A percentile compares a stretch with the other conserved stretches of the same genome.
phyloP scores from a whole-genome alignment of 208 protist species.

The Tetramitus jugosus region DNA sequence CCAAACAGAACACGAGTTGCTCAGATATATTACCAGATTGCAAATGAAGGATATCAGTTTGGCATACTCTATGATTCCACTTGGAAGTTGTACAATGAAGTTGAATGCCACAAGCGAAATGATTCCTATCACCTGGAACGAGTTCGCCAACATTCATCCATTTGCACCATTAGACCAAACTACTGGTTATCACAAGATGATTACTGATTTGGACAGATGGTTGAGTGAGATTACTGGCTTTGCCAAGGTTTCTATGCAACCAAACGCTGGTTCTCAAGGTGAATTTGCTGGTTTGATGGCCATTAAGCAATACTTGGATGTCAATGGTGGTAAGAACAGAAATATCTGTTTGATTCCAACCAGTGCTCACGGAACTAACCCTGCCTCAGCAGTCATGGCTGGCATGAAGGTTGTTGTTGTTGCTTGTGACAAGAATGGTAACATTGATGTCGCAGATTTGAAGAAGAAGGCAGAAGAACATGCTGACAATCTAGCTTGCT shows the following conservation, averaged over 20 bases:
- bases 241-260: conserved; percentile 82
- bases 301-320: conserved; percentile 64
- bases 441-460: conserved; percentile 82
- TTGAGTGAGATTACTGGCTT: conserved; percentile 88
- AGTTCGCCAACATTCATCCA: conserved; percentile 84
- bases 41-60: conserved; percentile 86
- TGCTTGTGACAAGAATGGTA: conserved; percentile 74
- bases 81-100: conserved; percentile 98
- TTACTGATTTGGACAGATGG: conserved; percentile 63
- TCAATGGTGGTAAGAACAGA: conserved; percentile 64
- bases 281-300: conserved; percentile 90
- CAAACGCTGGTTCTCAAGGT: conserved; percentile 91
- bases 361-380: conserved; percentile 97
- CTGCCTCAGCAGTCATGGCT: conserved; percentile 84
- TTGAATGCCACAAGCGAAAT: conserved; percentile 91
- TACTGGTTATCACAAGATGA: conserved; percentile 61
- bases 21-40: conserved; percentile 89
- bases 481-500: conserved; percentile 70
- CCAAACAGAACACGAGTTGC: conserved; percentile 87
- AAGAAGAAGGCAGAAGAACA: conserved; percentile 73
- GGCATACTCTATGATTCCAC: conserved; percentile 86
- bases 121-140: conserved; percentile 83
- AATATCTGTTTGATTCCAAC: conserved; percentile 92
- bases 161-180: conserved; percentile 82
- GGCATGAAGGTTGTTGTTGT: conserved; percentile 77